Conservation (phyloP, 2,329 filamentous ascomycete species). For the Orbilia ellipsospora region DNA sequence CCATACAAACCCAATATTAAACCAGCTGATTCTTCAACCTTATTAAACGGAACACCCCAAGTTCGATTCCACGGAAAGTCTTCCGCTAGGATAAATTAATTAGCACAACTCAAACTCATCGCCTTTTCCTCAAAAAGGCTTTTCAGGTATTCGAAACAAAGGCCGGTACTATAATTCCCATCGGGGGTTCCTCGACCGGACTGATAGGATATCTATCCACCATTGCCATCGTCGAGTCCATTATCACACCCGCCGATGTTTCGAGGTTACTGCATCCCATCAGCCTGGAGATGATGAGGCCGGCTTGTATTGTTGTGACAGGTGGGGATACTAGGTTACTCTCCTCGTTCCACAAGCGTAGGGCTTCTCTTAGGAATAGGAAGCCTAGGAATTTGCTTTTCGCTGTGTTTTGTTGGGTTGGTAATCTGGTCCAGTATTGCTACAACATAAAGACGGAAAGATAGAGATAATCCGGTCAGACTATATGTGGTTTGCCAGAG, state of each 20-base stretch:
- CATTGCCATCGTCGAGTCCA: constrained; percentile 6
- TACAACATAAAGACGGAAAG: not conserved
- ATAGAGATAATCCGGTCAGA: not conserved
- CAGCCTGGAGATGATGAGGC: constrained; percentile 1
- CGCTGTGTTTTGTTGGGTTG: not conserved
- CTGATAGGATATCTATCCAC: too few species aligned
- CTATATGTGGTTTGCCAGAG: too few species aligned
- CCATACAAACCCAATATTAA: too few species aligned
- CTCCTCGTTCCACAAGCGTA: not conserved
- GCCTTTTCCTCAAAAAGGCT: too few species aligned
- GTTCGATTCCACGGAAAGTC: too few species aligned
- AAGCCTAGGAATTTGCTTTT: not conserved
- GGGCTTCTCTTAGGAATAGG: not conserved
- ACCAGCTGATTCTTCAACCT: too few species aligned
- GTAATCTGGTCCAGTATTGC: not conserved
- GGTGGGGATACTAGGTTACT: not conserved
- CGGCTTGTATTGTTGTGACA: not conserved
- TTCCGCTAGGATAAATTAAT: too few species aligned
- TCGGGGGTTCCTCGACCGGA: too few species aligned
- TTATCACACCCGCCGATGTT: not conserved
- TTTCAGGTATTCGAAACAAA: too few species aligned
- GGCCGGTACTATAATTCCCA: too few species aligned
- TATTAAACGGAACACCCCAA: too few species aligned
- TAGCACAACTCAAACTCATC: too few species aligned
- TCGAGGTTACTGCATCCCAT: not conserved